Evolutionary conservation across 2,329 filamentous ascomycete genomes (phyloP), one percentile per base, ranked within the genome.

Genomic region (Diaporthe sp.): DNA sequence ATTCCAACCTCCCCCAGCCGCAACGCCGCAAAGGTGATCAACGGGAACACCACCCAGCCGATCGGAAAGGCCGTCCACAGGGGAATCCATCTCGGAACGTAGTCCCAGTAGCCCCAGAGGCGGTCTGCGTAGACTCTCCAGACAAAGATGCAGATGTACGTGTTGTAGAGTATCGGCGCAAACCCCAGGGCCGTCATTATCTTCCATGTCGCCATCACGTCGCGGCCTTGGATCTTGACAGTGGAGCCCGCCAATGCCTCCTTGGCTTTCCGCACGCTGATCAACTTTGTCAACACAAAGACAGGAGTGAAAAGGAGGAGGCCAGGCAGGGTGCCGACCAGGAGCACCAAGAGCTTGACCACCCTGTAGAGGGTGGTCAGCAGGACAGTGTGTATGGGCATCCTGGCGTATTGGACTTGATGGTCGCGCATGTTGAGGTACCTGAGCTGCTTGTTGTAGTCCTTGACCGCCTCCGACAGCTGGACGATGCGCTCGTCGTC

Each of bases 1-100:
- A 99, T 98, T 71, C 96, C 97, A n/a, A 98, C 93, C 85, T 99
- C 97, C 62, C 97, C 97, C 79, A 98, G 98, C 15, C 97, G 93
- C 71, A 99, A 92, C 9, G 97, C 95, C 6, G 95, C 96, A 83
- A 98, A 98, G 0, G 96, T 98, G 79, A 98, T 94, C 34, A 92
- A 90, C 8, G 96, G 94, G 87, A 98, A 98, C 78, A 97, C 86
- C 65, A 95, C 88, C 86, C 94, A 93, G 68, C 95, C 94, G 53
- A 92, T 90, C 13, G 95, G 82, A 77, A 96, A 92, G 15, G 97
- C 90, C 31, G 92, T 82, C 91, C 93, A 98, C 74, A 96, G 89
- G 1, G 96, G 94, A 44, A 98, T 90, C 88, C 92, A 96, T 4
- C 91, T 86, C 0, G 96, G 96, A 8, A 97, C 89, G 74, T 92